Evolutionary conservation across 345 rosid species (phyloP).

Genomic region (Schrenkiella parvula): DNA sequence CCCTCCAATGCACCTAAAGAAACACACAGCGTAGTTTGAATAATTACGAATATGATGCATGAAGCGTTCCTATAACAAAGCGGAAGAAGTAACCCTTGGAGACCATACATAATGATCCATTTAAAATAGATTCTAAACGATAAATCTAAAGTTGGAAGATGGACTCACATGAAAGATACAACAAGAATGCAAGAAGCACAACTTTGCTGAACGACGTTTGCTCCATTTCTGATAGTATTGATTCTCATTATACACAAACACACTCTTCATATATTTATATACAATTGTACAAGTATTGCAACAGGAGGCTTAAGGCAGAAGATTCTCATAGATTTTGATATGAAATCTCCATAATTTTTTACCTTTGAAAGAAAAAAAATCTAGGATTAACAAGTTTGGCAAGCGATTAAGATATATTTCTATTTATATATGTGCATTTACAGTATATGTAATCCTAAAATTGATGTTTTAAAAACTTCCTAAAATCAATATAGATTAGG

Average conservation of each 20-base stretch:
- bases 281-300: background rate
- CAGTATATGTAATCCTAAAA: background rate
- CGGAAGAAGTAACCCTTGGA: too few relatives aligned
- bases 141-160: background rate
- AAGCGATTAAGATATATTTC: background rate
- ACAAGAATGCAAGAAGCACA: background rate
- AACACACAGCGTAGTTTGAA: background rate
- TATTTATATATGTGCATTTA: background rate
- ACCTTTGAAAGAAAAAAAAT: background rate
- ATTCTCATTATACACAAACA: background rate
- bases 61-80: too few relatives aligned
- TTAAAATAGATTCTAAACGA: too few relatives aligned
- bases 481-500: too few relatives aligned
- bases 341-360: background rate
- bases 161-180: constrained; percentile 18
- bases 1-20: background rate
- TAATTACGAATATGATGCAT: background rate
- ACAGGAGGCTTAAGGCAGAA: background rate
- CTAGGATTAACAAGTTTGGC: background rate
- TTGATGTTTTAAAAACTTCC: background rate
- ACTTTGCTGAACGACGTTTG: background rate
- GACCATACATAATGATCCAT: too few relatives aligned
- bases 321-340: background rate
- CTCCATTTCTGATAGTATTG: background rate
- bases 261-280: background rate